Percentiles rank a stretch among this genome's conserved stretches.
Conservation (phyloP, 2,329 filamentous ascomycete species). For the Fusarium gaditjirri region DNA sequence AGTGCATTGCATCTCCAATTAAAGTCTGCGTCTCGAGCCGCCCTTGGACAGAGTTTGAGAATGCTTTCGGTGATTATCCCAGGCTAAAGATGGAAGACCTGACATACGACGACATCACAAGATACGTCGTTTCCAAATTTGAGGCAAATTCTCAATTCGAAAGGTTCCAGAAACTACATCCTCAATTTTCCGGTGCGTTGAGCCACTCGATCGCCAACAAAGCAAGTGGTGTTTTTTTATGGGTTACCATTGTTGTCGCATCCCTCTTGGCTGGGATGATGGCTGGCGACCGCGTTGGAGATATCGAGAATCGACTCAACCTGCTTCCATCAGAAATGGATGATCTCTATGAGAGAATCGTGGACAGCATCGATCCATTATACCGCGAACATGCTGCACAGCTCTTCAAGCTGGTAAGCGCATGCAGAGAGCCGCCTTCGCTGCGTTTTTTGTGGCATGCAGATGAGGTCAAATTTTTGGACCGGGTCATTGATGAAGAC, state of each 20-base stretch:
- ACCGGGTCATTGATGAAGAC: not conserved
- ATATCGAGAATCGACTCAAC: not conserved
- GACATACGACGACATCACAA: not conserved
- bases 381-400: slow-evolving; percentile 8
- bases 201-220: not conserved
- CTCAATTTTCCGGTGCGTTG: fast-evolving
- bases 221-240: not conserved
- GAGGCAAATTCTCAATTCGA: not conserved
- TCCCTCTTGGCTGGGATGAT: slow-evolving; percentile 1
- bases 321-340: not conserved
- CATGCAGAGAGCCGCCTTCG: not conserved
- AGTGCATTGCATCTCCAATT: not conserved
- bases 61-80: not conserved
- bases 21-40: slow-evolving; percentile 17
- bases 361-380: not conserved
- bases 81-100: not conserved
- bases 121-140: not conserved
- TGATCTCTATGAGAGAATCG: not conserved
- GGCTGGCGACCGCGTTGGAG: not conserved
- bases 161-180: not conserved
- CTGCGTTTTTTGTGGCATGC: not conserved
- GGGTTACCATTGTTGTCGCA: slow-evolving; percentile 8
- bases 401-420: not conserved
- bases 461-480: slow-evolving; percentile 2
- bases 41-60: slow-evolving; percentile 13